Conservation (phyloP, 73 alveolate species). For the Urostyla sp. region DNA sequence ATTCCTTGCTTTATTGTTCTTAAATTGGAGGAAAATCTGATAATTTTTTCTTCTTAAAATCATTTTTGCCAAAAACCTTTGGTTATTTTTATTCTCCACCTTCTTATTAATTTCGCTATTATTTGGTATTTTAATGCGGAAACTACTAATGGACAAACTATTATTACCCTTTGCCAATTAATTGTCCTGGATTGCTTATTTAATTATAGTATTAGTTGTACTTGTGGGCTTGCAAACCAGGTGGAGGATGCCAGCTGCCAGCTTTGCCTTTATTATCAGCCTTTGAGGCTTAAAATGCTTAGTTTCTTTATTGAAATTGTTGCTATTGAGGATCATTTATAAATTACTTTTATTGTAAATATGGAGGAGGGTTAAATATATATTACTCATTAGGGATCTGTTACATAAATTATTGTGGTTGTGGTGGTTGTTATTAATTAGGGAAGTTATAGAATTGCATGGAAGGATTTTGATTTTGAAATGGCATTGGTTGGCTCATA, state of each 20-base stretch:
- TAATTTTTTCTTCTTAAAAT: no score
- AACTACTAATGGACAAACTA: not conserved
- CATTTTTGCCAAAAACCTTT: no score
- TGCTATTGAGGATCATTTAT: not conserved
- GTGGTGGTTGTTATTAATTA: not conserved
- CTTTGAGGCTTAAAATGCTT: not conserved
- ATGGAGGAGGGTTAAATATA: slow-evolving; percentile 48
- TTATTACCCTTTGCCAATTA: slow-evolving; percentile 6
- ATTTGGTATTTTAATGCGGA: not conserved
- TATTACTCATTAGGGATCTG: slow-evolving; percentile 10
- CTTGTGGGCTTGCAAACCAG: slow-evolving; percentile 1
- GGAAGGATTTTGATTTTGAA: not conserved
- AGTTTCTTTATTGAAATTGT: not conserved
- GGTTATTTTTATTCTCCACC: no score
- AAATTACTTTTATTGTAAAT: not conserved
- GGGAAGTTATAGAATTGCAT: not conserved
- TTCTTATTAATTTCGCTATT: not conserved
- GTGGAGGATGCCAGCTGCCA: slow-evolving; percentile 46
- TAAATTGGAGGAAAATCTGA: no score
- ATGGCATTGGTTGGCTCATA: not conserved
- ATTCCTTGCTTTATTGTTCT: no score
- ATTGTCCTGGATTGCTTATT: slow-evolving; percentile 17
- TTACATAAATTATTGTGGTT: not conserved
- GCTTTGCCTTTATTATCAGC: slow-evolving; percentile 10
- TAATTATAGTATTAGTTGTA: slow-evolving; percentile 17